phyloP scores from a whole-genome alignment of 495 filamentous ascomycete species.

The Hypoxylon rickii region DNA sequence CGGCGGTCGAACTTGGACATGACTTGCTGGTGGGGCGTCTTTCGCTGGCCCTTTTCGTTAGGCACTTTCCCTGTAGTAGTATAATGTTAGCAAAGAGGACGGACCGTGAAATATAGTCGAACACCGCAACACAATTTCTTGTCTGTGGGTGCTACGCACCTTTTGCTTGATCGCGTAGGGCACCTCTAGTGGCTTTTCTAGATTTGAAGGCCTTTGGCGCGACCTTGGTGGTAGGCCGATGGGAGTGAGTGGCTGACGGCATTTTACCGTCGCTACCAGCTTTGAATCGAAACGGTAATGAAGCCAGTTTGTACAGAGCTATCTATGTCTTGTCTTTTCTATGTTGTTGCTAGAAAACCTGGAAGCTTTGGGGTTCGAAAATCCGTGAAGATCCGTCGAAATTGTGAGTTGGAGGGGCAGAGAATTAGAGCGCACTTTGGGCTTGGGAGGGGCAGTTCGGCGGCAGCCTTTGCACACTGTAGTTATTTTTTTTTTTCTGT shows the following conservation, averaged over 20 bases:
- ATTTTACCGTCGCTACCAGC: constrained; percentile 71
- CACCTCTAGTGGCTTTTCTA: constrained; percentile 83
- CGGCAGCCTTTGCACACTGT: too few species aligned
- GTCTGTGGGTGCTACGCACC: too few species aligned
- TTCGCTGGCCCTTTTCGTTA: constrained; percentile 66
- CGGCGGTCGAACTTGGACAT: constrained; percentile 95
- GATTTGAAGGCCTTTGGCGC: constrained; percentile 90
- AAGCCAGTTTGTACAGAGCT: constrained; percentile 55
- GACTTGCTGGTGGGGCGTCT: constrained; percentile 91
- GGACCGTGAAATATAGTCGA: too few species aligned
- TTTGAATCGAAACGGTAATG: constrained; percentile 88
- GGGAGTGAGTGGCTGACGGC: constrained; percentile 72
- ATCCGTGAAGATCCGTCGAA: neutral
- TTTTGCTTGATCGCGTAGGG: constrained; percentile 79
- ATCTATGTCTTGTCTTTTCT: too few species aligned
- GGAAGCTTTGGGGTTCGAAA: neutral
- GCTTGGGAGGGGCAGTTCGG: too few species aligned
- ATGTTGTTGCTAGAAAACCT: too few species aligned
- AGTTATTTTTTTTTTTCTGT: too few species aligned
- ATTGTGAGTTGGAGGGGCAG: neutral
- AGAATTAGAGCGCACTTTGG: too few species aligned
- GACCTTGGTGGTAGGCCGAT: constrained; percentile 87
- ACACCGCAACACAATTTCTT: too few species aligned
- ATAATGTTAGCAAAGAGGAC: constrained; percentile 16
- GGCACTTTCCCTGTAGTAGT: constrained; percentile 44